Conservation (phyloP, 371 early-diverging fungal genomes). For the Aphelidium insulamus region DNA sequence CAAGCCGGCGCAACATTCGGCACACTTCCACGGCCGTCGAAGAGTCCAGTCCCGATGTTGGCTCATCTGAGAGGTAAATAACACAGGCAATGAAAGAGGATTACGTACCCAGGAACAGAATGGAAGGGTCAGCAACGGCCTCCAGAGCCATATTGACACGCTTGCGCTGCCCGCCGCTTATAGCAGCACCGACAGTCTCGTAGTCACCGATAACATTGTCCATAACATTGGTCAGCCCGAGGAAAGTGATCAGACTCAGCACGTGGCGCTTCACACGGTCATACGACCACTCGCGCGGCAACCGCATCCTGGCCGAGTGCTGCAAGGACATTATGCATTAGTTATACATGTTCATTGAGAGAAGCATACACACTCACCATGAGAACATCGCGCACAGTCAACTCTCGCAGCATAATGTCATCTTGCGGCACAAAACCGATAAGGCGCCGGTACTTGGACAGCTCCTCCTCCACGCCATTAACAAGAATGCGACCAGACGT, state of each 20-base stretch:
- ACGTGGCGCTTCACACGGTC: slow-evolving; percentile 27
- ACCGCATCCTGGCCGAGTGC: slow-evolving; percentile 42
- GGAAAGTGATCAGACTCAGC: slow-evolving; percentile 26
- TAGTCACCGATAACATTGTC: slow-evolving; percentile 39
- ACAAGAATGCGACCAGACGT: slow-evolving; percentile 7
- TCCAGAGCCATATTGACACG: slow-evolving; percentile 65
- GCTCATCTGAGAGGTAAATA: no score
- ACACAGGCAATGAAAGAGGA: no score
- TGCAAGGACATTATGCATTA: slow-evolving; percentile 18
- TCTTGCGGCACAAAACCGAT: slow-evolving; percentile 23
- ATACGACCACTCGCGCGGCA: slow-evolving; percentile 21
- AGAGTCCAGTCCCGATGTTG: slow-evolving; percentile 57
- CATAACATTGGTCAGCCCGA: slow-evolving; percentile 34
- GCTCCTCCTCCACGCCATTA: slow-evolving; percentile 8
- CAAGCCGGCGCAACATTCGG: slow-evolving; percentile 24
- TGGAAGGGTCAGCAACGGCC: slow-evolving; percentile 34
- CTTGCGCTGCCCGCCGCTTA: slow-evolving; percentile 77
- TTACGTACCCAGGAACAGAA: slow-evolving; percentile 26
- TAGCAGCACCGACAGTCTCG: slow-evolving; percentile 31
- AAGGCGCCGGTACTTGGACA: slow-evolving; percentile 9
- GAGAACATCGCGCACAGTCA: slow-evolving; percentile 28
- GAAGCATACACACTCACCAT: slow-evolving; percentile 1
- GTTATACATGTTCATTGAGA: background rate
- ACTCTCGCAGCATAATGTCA: slow-evolving; percentile 36
- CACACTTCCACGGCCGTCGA: slow-evolving; percentile 40